phyloP scores from a whole-genome alignment of 495 filamentous ascomycete species.

The Tetracladium setigerum region DNA sequence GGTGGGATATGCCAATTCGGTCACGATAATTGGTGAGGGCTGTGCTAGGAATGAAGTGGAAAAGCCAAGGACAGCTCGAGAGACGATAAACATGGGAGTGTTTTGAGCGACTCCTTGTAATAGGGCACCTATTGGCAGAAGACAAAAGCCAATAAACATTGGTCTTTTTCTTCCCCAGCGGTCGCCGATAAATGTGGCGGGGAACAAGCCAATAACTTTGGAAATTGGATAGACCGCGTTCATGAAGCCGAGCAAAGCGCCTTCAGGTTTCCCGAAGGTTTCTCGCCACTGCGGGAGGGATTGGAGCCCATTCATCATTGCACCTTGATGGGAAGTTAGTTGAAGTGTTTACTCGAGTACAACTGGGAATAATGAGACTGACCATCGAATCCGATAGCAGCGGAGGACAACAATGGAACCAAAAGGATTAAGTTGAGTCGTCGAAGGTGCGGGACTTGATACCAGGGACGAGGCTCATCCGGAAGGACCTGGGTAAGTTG shows the following conservation, averaged over 20 bases:
- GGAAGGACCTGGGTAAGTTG: slow-evolving; percentile 33
- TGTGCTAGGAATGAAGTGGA: slow-evolving; percentile 18
- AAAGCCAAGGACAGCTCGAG: slow-evolving; percentile 56
- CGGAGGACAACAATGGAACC: slow-evolving; percentile 32
- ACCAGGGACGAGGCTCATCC: slow-evolving; percentile 26
- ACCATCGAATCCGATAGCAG: slow-evolving; percentile 34
- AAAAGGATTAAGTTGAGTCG: slow-evolving; percentile 31
- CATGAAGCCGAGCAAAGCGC: slow-evolving; percentile 39
- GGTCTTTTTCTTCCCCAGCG: slow-evolving; percentile 37
- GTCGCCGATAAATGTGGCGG: slow-evolving; percentile 33
- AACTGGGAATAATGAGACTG: background rate
- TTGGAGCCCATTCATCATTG: slow-evolving; percentile 47
- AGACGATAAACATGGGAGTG: slow-evolving; percentile 46
- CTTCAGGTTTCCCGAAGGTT: slow-evolving; percentile 31
- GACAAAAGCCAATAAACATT: slow-evolving; percentile 40
- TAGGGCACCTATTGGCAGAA: slow-evolving; percentile 42
- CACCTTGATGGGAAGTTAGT: background rate
- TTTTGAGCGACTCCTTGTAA: slow-evolving; percentile 34
- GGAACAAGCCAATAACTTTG: slow-evolving; percentile 42
- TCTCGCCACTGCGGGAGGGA: slow-evolving; percentile 36
- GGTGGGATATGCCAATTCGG: slow-evolving; percentile 26
- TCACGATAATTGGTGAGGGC: slow-evolving; percentile 26
- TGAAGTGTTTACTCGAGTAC: slow-evolving; percentile 3
- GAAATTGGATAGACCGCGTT: slow-evolving; percentile 47
- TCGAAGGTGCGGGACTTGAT: slow-evolving; percentile 26